Evolutionary conservation across 345 rosid species (phyloP).

Genomic region (Corchorus olitorius): DNA sequence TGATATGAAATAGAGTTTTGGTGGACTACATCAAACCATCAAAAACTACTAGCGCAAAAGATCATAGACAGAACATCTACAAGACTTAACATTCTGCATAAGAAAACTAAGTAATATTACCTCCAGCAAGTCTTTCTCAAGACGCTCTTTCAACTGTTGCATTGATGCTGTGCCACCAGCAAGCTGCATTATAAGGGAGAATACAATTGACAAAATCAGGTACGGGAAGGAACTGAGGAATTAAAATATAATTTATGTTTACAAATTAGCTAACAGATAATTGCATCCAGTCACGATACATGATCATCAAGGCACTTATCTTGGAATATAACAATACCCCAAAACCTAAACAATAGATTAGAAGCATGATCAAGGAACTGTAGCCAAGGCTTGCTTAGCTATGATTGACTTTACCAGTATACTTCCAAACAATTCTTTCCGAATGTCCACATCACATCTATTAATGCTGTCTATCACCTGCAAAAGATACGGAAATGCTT

Average conservation of each 20-base stretch:
- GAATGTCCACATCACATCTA: constrained; percentile 90
- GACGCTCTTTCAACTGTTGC: constrained; percentile 99
- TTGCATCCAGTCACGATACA: not conserved
- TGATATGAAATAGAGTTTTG: not conserved
- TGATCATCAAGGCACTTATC: constrained; percentile 1
- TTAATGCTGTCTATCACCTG: constrained; percentile 96
- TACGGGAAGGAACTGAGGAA: not conserved
- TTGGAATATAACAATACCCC: not conserved
- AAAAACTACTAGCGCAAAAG: not conserved
- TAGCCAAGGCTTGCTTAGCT: not conserved
- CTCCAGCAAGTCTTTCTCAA: constrained; percentile 96
- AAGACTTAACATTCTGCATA: not conserved
- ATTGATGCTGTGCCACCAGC: constrained; percentile 99
- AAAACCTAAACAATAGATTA: not conserved
- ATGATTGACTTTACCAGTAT: constrained; percentile 62
- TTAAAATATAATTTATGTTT: not conserved
- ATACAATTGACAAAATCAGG: not conserved
- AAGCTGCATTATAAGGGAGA: constrained; percentile 51
- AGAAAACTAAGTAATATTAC: constrained; percentile 31
- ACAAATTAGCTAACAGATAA: not conserved
- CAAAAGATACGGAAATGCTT: constrained; percentile 24
- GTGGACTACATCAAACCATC: not conserved
- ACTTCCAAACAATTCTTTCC: constrained; percentile 92
- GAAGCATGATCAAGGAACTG: not conserved
- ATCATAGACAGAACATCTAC: not conserved